phyloP scores from a whole-genome alignment of 148 eudicot species.

The Suaeda aralocaspica region DNA sequence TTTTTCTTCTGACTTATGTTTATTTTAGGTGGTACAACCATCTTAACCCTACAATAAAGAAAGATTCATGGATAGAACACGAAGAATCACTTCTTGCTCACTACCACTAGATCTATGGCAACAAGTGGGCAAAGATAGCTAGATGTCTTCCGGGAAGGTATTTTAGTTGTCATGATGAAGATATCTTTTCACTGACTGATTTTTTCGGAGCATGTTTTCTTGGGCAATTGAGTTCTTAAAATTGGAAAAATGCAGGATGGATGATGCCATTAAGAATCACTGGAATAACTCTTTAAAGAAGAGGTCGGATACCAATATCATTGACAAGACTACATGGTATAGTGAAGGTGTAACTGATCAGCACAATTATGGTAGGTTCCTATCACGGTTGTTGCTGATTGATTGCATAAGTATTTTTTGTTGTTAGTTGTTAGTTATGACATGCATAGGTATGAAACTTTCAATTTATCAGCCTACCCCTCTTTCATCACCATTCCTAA shows the following conservation, averaged over 20 bases:
- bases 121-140: slow-evolving; percentile 88
- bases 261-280: slow-evolving; percentile 88
- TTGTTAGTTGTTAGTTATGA: too few species aligned
- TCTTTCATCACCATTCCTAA: too few species aligned
- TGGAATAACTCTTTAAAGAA: slow-evolving; percentile 78
- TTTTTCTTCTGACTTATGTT: neutral
- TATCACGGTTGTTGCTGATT: too few species aligned
- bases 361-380: too few species aligned
- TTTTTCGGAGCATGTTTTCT: neutral
- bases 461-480: too few species aligned
- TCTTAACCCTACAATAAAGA: slow-evolving; percentile 73
- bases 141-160: slow-evolving; percentile 92
- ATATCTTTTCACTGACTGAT: too few species aligned
- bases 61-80: slow-evolving; percentile 71
- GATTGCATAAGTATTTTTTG: too few species aligned
- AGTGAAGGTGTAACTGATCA: too few species aligned
- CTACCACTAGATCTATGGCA: slow-evolving; percentile 65
- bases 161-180: too few species aligned
- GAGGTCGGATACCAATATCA: slow-evolving; percentile 38
- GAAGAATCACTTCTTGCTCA: slow-evolving; percentile 59
- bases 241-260: slow-evolving; percentile 48
- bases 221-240: neutral
- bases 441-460: too few species aligned
- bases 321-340: slow-evolving; percentile 21
- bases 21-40: slow-evolving; percentile 79